Base-by-base conservation (phyloP, 176 grass and related monocot species). In the Echinochloa phyllopogon region DNA sequence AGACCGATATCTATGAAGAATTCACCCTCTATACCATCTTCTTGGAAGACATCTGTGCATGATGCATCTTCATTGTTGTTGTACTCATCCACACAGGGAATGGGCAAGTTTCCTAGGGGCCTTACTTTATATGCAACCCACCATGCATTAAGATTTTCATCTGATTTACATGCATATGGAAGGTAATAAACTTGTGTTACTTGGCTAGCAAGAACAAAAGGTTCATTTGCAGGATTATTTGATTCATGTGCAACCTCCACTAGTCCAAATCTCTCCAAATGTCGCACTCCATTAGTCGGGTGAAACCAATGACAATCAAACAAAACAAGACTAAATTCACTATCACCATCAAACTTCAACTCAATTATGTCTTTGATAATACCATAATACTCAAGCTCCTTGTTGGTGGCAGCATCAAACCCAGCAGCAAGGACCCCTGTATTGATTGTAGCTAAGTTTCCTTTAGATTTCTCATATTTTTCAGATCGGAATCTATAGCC, bases 401-500 rank as follows among this genome's bases (percentile, higher is more conserved):
- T 56, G 17, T 6, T 5, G 18, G 18, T 56, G 17, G 1, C 18
- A 20, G 20, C 52, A 56, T 56, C 73, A 75, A 23, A 11, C 0
- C 73, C 73, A 10, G 57, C 4, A 75, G 51, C 29, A 39, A 57
- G 29, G 50, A 57, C 50, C 14, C 73, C 29, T 3, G 29, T 57
- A 7, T 75, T 75, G 1, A 16, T 21, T 0, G 73, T 73, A 38
- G 50, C 57, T 7, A 75, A 48, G 14, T 56, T 56, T 5, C 50
- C 73, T 57, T 37, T 75, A 10, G 7, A 21, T 57, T 75, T 75
- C 57, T 75, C 73, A 21, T 75, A 75, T 15, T 48, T 79, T 33
- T 79, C 24, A 36, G 76, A 79, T 17, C 76, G 8, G 49, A 79
- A 79, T 36, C 25, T 65, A 2, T 79, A 65, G 9, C 60, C 60